A percentile compares a stretch with the other conserved stretches of the same genome.
phyloP scores from a whole-genome alignment of 768 basidiomycete species.

The Punctularia strigosozonata region DNA sequence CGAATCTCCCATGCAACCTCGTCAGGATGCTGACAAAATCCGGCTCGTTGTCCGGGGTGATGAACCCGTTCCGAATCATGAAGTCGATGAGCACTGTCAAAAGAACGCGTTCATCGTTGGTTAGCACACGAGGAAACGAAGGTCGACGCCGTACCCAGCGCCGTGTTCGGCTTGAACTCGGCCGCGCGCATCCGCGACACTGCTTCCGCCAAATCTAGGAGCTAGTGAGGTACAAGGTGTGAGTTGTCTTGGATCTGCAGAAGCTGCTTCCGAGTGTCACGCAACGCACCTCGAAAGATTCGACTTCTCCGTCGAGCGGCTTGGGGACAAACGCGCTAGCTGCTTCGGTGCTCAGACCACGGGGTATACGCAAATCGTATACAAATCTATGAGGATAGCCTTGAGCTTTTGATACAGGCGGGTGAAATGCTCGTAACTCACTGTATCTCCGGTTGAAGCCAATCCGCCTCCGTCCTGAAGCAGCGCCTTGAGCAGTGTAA shows the following conservation, averaged over 20 bases:
- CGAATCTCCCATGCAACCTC: constrained; percentile 61
- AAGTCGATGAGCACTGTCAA: constrained; percentile 80
- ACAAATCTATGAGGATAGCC: constrained; percentile 44
- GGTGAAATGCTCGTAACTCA: constrained; percentile 21
- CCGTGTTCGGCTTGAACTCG: constrained; percentile 91
- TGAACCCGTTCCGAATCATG: constrained; percentile 72
- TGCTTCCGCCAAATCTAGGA: constrained; percentile 54
- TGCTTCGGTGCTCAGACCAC: constrained; percentile 26
- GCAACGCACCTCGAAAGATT: constrained; percentile 68
- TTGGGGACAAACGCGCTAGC: constrained; percentile 38
- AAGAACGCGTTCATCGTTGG: neutral
- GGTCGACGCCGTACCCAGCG: constrained; percentile 42
- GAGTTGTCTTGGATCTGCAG: too few species aligned
- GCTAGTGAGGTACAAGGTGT: constrained; percentile 27
- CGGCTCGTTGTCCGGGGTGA: constrained; percentile 84
- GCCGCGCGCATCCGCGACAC: constrained; percentile 51
- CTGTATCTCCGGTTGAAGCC: constrained; percentile 85
- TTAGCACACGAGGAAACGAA: neutral
- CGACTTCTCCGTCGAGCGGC: constrained; percentile 89
- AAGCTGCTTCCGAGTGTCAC: neutral
- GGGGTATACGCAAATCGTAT: constrained; percentile 72
- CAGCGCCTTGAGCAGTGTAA: neutral
- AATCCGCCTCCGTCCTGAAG: constrained; percentile 48
- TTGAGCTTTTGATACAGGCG: neutral
- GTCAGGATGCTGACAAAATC: constrained; percentile 69